Base-by-base conservation (phyloP, 306 rosid genomes). In the Castanea sativa region DNA sequence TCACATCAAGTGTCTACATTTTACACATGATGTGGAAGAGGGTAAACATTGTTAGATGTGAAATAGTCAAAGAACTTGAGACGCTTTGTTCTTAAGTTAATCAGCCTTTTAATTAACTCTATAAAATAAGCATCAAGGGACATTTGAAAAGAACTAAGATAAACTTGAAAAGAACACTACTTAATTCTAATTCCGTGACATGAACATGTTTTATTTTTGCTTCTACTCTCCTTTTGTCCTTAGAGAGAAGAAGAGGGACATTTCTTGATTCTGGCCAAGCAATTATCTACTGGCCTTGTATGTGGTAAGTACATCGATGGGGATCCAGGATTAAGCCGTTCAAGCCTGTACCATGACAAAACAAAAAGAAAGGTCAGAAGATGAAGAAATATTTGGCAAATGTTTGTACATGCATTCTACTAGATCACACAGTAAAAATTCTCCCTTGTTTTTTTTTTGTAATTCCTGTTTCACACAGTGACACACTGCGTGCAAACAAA, bases 251-350 rank as follows among this genome's bases (percentile, higher is more conserved):
- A 25, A 51, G 67, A 5, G 8, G 14, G 35, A 45, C 49, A 41
- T 72, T 77, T 84, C 79, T 55, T 75, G 76, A 87, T 35, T 75
- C 72, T 87, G n/a, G 85, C 90, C 83, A 87, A 52, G 83, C 88
- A 87, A 11, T 87, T 82, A 69, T 87, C 90, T 76, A 49, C 71
- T 1, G 88, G 90, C 71, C 88, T 85, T 56, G 82, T 15, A 53
- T 87, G 88, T 2, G 90, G 90, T 71, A 87, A 75, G 75, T 82
- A 79, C 72, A 19, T 82, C 27, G 58, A 10, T 6, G 82, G 83
- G 72, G 85, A 67, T 20, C 38, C 73, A 9, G 88, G 86, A 74
- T 87, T 87, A 18, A 63, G 15, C 55, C 72, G 74, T 27, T 84
- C 87, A 68, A 87, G 29, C 81, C 90, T 87, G 84, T 61, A 51